These are phyloP conservation scores for Calonectria pauciramosa DNA, from an alignment of 2,329 filamentous ascomycete species.

Conservation along the genomic window DNA sequence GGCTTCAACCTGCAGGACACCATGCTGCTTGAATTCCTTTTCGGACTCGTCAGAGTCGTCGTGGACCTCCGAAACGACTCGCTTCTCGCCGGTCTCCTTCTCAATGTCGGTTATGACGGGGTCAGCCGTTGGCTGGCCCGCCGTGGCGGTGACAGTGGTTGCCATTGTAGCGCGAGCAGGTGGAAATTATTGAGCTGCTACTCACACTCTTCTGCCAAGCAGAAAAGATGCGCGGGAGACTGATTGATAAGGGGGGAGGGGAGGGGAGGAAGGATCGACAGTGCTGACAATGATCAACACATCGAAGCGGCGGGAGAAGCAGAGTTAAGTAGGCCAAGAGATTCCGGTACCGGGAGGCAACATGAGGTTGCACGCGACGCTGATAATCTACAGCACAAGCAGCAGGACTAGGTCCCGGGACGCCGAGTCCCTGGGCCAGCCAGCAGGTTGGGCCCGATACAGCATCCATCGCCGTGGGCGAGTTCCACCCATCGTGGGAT, in stretches of 20 bases:
- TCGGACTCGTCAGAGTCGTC: constrained; percentile 37
- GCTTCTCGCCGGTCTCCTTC: constrained; percentile 28
- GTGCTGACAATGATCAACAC: not conserved
- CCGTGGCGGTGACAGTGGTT: constrained; percentile 6
- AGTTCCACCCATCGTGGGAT: constrained; percentile 9
- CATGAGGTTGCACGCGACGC: not conserved
- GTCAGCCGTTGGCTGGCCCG: constrained; percentile 8
- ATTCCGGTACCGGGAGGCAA: constrained; percentile 6
- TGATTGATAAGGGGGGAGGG: not conserved
- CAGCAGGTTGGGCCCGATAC: constrained; percentile 4
- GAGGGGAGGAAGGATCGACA: not conserved
- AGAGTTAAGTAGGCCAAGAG: constrained; percentile 11
- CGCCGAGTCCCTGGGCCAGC: not conserved
- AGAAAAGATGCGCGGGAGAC: not conserved
- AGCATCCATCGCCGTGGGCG: constrained; percentile 1
- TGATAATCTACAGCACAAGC: not conserved
- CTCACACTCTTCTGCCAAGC: not conserved
- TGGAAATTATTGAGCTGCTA: not conserved
- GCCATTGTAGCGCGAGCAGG: not conserved
- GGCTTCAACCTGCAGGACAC: constrained; percentile 56
- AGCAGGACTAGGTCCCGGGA: not conserved
- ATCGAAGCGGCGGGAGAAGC: not conserved
- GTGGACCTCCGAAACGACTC: constrained; percentile 23
- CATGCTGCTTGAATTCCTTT: constrained; percentile 51
- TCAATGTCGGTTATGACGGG: constrained; percentile 21